A percentile compares a stretch with the other conserved stretches of the same genome.
phyloP scores from a whole-genome alignment of 2,329 filamentous ascomycete species.

The Paecilomyces dactylethromorphus region DNA sequence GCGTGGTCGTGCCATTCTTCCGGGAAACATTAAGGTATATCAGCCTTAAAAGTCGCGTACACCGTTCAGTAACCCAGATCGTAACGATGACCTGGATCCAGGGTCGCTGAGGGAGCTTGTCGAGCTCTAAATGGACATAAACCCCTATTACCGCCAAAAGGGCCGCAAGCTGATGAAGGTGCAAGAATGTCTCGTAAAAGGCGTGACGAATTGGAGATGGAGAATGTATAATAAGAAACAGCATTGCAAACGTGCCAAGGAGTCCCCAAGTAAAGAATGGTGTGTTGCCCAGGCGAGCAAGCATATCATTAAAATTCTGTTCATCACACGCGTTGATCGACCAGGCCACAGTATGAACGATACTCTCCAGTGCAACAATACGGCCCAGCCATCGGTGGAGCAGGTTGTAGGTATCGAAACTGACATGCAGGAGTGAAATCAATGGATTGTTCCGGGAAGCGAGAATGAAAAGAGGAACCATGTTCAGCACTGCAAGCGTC shows the following conservation, averaged over 20 bases:
- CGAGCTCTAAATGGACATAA: conserved; percentile 37
- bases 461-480: conserved; percentile 84
- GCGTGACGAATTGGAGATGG: conserved; percentile 39
- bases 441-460: conserved; percentile 90
- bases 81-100: conserved; percentile 31
- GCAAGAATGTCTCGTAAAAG: conserved; percentile 43
- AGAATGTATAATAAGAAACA: conserved; percentile 37
- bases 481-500: conserved; percentile 76
- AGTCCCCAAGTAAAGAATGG: conserved; percentile 41
- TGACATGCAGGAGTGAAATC: conserved; percentile 73
- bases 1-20: conserved; percentile 42
- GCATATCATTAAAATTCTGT: conserved; percentile 24
- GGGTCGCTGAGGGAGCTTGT: conserved; percentile 34
- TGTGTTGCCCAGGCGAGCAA: conserved; percentile 23
- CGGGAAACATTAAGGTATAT: conserved; percentile 49
- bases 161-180: conserved; percentile 41
- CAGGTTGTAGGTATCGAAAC: conserved; percentile 95
- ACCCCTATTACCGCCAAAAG: conserved; percentile 38
- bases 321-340: conserved; percentile 56
- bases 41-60: conserved; percentile 43
- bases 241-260: conserved; percentile 36
- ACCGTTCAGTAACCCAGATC: conserved; percentile 38
- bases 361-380: conserved; percentile 62
- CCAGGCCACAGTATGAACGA: conserved; percentile 72
- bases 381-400: conserved; percentile 78